A percentile compares a stretch with the other conserved stretches of the same genome.
Conservation (phyloP, 257 asterid species). For the Forsythia suspensa region DNA sequence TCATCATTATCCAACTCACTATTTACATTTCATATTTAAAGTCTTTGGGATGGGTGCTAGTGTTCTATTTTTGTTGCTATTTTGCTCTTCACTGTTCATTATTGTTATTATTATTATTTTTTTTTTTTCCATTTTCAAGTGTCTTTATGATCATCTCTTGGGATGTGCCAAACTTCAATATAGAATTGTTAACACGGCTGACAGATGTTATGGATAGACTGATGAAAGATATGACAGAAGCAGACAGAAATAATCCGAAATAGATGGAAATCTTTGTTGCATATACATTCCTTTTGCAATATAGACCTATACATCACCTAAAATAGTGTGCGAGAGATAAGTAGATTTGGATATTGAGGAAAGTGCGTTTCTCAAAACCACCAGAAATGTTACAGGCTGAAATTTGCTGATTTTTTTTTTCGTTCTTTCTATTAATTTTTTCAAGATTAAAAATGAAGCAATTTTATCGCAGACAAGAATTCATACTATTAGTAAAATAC, state of each 20-base stretch:
- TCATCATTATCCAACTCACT: not conserved
- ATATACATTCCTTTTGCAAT: not conserved
- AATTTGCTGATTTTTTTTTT: not conserved
- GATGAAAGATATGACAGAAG: not conserved
- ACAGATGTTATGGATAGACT: not conserved
- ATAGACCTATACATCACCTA: not conserved
- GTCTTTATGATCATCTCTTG: not conserved
- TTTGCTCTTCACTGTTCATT: not conserved
- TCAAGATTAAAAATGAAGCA: not conserved
- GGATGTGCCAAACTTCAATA: not conserved
- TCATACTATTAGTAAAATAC: no score
- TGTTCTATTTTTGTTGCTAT: not conserved
- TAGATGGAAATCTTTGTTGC: not conserved
- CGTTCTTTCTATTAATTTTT: not conserved
- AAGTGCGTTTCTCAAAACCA: not conserved
- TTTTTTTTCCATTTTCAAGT: not conserved
- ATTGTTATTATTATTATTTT: not conserved
- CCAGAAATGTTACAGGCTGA: not conserved
- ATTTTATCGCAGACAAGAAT: not conserved
- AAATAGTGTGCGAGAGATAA: not conserved
- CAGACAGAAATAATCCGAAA: not conserved
- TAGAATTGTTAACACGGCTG: not conserved
- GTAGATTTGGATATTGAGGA: not conserved
- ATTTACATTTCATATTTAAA: not conserved
- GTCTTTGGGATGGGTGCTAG: not conserved